A percentile compares a stretch with the other conserved stretches of the same genome.
These are phyloP conservation scores for Trichoderma cornu-damae DNA, from an alignment of 2,329 filamentous ascomycete genomes.

Conservation along the genomic window DNA sequence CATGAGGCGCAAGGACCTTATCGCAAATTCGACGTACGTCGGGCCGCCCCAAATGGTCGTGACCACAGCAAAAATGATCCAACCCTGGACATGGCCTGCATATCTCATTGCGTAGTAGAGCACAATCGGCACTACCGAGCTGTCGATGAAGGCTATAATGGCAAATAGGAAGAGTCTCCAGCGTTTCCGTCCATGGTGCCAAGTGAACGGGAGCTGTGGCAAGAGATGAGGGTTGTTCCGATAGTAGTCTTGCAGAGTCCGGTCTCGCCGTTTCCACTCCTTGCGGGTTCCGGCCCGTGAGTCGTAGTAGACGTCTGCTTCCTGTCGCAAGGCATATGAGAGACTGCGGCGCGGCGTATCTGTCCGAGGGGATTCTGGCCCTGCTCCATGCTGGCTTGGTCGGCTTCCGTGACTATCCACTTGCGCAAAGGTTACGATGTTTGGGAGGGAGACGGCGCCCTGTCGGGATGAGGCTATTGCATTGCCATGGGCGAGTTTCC, in stretches of 20 bases:
- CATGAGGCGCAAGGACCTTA: conserved; percentile 45
- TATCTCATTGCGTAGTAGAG: conserved; percentile 49
- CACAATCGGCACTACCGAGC: conserved; percentile 43
- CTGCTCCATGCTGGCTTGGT: not conserved
- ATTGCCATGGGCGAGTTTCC: not conserved
- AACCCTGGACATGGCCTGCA: conserved; percentile 35
- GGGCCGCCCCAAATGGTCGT: conserved; percentile 52
- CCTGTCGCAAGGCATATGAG: conserved; percentile 32
- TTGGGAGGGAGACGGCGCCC: not conserved
- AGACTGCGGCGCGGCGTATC: conserved; percentile 31
- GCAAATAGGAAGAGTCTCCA: conserved; percentile 44
- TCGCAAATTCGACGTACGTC: conserved; percentile 49
- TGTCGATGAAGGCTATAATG: conserved; percentile 44
- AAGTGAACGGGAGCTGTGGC: conserved; percentile 39
- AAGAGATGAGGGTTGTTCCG: conserved; percentile 35
- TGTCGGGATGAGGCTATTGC: not conserved
- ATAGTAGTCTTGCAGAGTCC: conserved; percentile 38
- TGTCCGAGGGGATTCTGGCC: not conserved
- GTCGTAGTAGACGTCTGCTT: conserved; percentile 38
- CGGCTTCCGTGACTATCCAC: not conserved
- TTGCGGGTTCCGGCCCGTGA: conserved; percentile 34
- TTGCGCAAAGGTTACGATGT: not conserved
- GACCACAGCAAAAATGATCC: conserved; percentile 47
- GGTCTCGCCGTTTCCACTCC: conserved; percentile 34
- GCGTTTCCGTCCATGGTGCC: conserved; percentile 37